Conservation (phyloP, 176 grass and related monocot species). For the Phragmites australis region DNA sequence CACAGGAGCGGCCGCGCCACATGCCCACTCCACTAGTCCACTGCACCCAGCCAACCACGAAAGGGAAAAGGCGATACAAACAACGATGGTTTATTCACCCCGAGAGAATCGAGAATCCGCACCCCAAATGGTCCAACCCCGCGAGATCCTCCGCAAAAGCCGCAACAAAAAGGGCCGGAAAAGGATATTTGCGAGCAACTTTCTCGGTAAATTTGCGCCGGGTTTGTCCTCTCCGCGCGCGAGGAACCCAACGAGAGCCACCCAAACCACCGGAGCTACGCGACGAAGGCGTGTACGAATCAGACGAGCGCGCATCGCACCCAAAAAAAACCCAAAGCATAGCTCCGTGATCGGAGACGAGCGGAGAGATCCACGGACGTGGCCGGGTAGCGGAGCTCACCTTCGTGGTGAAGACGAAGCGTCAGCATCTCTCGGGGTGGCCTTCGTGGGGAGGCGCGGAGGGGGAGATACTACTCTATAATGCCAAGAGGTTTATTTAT, state of each 20-base stretch:
- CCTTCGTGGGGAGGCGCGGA: not conserved
- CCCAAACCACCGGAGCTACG: constrained; percentile 24
- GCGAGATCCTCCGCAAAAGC: constrained; percentile 1
- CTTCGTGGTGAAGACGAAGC: constrained; percentile 15
- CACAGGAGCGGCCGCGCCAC: not conserved
- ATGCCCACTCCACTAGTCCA: not conserved
- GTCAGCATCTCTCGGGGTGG: constrained; percentile 31
- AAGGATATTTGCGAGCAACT: not conserved
- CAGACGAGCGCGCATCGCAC: not conserved
- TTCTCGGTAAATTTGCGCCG: not conserved
- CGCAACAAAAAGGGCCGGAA: not conserved
- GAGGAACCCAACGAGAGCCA: constrained; percentile 28
- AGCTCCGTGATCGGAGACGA: constrained; percentile 10
- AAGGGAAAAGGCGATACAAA: not conserved
- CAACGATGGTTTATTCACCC: constrained; percentile 5
- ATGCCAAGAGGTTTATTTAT: constrained; percentile 28
- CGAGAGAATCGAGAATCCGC: constrained; percentile 6
- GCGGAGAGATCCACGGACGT: not conserved
- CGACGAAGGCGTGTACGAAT: constrained; percentile 31
- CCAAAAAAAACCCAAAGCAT: not conserved
- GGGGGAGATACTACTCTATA: not conserved
- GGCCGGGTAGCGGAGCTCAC: constrained; percentile 27
- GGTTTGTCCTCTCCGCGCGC: constrained; percentile 20
- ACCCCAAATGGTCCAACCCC: not conserved
- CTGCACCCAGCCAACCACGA: not conserved